phyloP scores from a whole-genome alignment of 2,329 filamentous ascomycete genomes.

The Chaetomium strumarium region DNA sequence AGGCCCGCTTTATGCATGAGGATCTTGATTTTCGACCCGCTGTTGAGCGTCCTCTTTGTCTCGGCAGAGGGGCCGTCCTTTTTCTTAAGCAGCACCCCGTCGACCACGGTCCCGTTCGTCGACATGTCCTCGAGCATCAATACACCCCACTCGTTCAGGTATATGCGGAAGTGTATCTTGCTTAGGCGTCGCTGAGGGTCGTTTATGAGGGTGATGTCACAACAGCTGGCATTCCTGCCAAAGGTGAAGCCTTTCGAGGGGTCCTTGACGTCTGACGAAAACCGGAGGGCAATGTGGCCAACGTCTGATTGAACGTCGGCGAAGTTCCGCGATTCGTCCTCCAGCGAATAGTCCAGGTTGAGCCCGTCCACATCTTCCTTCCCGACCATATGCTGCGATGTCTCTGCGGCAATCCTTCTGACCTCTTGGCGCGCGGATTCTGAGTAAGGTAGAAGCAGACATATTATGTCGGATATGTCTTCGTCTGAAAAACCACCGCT shows the following conservation, averaged over 20 bases:
- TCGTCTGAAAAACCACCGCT: constrained; percentile 77
- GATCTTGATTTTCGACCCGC: constrained; percentile 69
- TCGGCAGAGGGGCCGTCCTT: constrained; percentile 33
- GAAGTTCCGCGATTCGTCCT: constrained; percentile 46
- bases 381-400: constrained; percentile 45
- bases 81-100: constrained; percentile 57
- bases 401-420: constrained; percentile 41
- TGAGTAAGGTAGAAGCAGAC: constrained; percentile 77
- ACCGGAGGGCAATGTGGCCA: constrained; percentile 69
- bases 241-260: constrained; percentile 74
- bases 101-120: constrained; percentile 91
- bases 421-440: constrained; percentile 67
- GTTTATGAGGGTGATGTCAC: constrained; percentile 64
- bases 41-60: constrained; percentile 58
- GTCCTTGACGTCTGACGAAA: constrained; percentile 68
- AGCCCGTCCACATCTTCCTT: constrained; percentile 44
- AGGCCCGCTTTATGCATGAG: constrained; percentile 44
- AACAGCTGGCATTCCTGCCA: constrained; percentile 65
- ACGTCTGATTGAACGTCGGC: constrained; percentile 46
- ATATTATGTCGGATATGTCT: constrained; percentile 83
- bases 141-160: constrained; percentile 75
- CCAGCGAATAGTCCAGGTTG: constrained; percentile 44
- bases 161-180: constrained; percentile 95
- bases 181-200: constrained; percentile 71
- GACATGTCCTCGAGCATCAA: constrained; percentile 92